Base-by-base conservation (phyloP, 768 basidiomycete genomes). In the Pisolithus microcarpus region DNA sequence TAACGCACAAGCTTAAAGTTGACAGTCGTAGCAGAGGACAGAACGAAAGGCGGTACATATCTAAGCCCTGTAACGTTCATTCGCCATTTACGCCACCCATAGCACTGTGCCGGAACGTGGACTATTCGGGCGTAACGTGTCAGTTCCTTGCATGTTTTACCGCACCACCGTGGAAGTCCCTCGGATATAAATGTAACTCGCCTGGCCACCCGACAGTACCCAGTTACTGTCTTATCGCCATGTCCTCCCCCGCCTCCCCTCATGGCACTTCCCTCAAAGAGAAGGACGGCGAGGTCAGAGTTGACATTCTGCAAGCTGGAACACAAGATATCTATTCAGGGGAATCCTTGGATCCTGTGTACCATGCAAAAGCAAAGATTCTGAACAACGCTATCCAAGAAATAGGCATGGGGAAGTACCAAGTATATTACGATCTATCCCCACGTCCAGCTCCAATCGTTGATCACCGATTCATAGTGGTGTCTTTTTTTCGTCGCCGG, bases 321-420 rank as follows among this genome's bases (percentile, higher is more conserved):
- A 67, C 57, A 1, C 50, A 53, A 44, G 63, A 68, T 28, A 51
- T 66, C 10, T 68, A 53, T 26, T 58, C 62, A 21, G 64, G 64
- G 5, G 50, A 56, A 30, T 34, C 58, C 8, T 34, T 83, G 42
- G 81, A 84, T 53, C 79, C 79, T 0, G 69, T 81, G 1, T 84
- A 84, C 54, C 72, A 74, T 55, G 78, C 72, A 28, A 84, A 84
- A 54, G 78, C 80, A 1, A 65, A 68, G 7, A 69, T 83, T 8
- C 63, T 85, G 49, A 85, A 82, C 52, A 67, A 72, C 52, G 82
- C 82, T 0, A 66, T 85, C 9, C 81, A 83, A 59, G 76, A 84
- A 19, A 79, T 85, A 28, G 82, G 82, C 15, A 84, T 85, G 80
- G 82, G 83, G n/a, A 78, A 67, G 46, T 85, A 85, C 59, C 83